These are phyloP conservation scores for Macadamia integrifolia DNA, from an alignment of 164 flowering plant species.

Conservation along the genomic window DNA sequence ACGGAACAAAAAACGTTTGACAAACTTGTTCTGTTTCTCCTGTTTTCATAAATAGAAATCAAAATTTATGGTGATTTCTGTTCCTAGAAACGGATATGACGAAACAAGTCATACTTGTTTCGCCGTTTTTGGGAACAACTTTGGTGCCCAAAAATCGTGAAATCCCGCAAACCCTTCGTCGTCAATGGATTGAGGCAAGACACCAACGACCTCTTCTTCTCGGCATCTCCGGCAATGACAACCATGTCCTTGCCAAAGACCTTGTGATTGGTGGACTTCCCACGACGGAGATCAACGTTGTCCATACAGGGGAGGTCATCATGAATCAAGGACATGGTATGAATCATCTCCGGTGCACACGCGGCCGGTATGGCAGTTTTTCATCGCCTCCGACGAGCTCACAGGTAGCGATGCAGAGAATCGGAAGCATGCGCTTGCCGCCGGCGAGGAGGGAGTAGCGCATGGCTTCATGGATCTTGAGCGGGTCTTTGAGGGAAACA, in stretches of 20 bases:
- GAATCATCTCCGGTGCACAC: constrained; percentile 79
- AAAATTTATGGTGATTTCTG: no score
- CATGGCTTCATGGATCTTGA: constrained; percentile 71
- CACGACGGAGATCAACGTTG: constrained; percentile 67
- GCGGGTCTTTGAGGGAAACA: constrained; percentile 42
- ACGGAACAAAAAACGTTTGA: no score
- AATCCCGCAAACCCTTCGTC: no score
- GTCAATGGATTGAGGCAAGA: no score
- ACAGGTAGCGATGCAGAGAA: constrained; percentile 66
- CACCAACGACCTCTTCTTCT: no score
- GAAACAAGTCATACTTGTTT: no score
- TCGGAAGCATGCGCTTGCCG: constrained; percentile 69
- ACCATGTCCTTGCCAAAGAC: constrained; percentile 71
- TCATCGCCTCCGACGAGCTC: constrained; percentile 67
- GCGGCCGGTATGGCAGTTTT: constrained; percentile 62
- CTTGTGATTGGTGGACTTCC: constrained; percentile 71
- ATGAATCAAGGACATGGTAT: constrained; percentile 79
- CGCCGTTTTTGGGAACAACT: no score
- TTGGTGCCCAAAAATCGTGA: no score
- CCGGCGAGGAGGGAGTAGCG: constrained; percentile 75
- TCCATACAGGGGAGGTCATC: constrained; percentile 88
- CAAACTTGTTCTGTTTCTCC: no score
- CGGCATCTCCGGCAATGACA: constrained; percentile 68
- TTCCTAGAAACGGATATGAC: no score
- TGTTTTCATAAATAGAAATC: no score